Evolutionary conservation across 139 green algal species (phyloP).

Genomic region (Asterochloris sp.): DNA sequence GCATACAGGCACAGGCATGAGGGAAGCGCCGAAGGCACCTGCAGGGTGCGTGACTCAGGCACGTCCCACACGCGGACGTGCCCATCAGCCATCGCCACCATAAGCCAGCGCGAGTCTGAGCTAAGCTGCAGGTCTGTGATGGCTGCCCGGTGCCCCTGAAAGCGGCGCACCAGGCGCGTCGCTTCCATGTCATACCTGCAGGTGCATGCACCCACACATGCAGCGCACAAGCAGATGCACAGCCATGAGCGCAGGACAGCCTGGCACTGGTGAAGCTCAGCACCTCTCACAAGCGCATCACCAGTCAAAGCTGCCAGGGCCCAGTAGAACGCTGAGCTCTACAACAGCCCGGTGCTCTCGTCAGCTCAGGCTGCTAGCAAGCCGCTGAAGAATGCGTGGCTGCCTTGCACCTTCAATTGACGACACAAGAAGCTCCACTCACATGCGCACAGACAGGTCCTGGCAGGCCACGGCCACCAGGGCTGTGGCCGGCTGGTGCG

Average conservation of each 20-base stretch:
- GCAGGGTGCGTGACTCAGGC: constrained; percentile 33
- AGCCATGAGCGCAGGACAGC: neutral
- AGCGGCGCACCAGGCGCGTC: constrained; percentile 72
- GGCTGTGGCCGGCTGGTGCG: constrained; percentile 31
- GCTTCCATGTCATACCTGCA: constrained; percentile 34
- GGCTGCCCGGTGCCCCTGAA: constrained; percentile 76
- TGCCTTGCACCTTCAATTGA: too few relatives aligned
- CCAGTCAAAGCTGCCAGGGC: neutral
- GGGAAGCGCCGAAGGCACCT: too few relatives aligned
- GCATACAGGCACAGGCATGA: too few relatives aligned
- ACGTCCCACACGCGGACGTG: constrained; percentile 91
- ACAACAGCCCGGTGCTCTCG: too few relatives aligned
- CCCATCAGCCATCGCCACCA: constrained; percentile 82
- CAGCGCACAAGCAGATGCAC: neutral
- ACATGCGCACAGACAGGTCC: constrained; percentile 60
- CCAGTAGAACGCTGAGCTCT: too few relatives aligned
- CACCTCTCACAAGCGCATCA: too few relatives aligned
- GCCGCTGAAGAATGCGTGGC: too few relatives aligned
- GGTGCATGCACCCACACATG: neutral
- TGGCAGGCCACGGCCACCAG: constrained; percentile 56
- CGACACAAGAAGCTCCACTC: constrained; percentile 1
- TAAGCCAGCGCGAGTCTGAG: constrained; percentile 82
- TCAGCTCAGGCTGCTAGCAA: too few relatives aligned
- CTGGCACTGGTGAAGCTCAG: too few relatives aligned
- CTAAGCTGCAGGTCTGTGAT: constrained; percentile 75